phyloP scores from a whole-genome alignment of 768 basidiomycete genomes.

The Rhodotorula kratochvilovae region DNA sequence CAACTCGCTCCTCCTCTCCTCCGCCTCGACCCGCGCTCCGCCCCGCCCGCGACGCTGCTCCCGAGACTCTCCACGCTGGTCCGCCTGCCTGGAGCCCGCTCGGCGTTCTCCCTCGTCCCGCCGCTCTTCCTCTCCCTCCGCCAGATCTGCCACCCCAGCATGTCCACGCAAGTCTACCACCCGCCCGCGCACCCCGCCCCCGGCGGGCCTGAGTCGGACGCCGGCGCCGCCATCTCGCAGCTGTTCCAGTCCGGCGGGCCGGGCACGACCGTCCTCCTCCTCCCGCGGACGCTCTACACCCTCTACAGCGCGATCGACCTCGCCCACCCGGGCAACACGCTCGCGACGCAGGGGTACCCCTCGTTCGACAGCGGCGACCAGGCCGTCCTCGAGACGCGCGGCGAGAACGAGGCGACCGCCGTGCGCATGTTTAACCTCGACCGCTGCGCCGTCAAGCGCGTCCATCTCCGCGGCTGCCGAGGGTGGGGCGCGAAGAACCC shows the following conservation, averaged over 20 bases:
- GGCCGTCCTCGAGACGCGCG: constrained; percentile 45
- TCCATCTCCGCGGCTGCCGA: constrained; percentile 35
- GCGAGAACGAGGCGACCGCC: constrained; percentile 44
- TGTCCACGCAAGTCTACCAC: constrained; percentile 26
- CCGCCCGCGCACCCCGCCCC: constrained; percentile 5
- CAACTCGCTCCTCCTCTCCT: neutral
- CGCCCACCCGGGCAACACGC: constrained; percentile 48
- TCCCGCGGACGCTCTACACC: constrained; percentile 44
- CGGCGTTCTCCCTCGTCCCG: constrained; percentile 2
- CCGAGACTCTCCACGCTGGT: neutral
- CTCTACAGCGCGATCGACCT: constrained; percentile 48
- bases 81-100: neutral
- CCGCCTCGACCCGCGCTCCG: neutral
- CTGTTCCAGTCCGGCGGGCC: constrained; percentile 46
- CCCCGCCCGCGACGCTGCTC: neutral
- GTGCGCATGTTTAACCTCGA: constrained; percentile 36
- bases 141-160: neutral
- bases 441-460: constrained; percentile 20
- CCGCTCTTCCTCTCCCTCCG: constrained; percentile 3
- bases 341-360: constrained; percentile 51
- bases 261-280: constrained; percentile 47
- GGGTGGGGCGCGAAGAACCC: constrained; percentile 34
- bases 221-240: constrained; percentile 17
- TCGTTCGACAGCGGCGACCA: constrained; percentile 45
- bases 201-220: constrained; percentile 12